These are phyloP conservation scores for Globisporangium megalacanthum DNA, from an alignment of 352 stramenopile genomes.

Conservation along the genomic window DNA sequence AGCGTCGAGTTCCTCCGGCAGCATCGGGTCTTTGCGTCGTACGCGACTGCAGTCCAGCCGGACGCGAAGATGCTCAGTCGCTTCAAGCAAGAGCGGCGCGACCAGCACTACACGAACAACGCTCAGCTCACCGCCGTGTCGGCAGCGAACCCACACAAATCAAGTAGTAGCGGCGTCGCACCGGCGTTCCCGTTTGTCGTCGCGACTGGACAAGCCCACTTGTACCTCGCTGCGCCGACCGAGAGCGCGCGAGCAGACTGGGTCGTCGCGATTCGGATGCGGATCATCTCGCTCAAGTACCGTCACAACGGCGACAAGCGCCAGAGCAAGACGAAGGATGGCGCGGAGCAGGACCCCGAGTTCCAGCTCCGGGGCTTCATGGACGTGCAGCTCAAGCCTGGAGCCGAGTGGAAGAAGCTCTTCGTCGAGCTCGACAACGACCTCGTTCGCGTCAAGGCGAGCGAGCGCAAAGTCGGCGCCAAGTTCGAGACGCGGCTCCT, in stretches of 20 bases:
- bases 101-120: slow-evolving; percentile 16
- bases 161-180: slow-evolving; percentile 9
- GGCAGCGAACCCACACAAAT: not conserved
- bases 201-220: slow-evolving; percentile 44
- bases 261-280: slow-evolving; percentile 55
- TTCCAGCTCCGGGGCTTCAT: slow-evolving; percentile 50
- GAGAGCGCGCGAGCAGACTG: slow-evolving; percentile 51
- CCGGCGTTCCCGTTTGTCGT: slow-evolving; percentile 54
- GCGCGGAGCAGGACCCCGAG: not conserved
- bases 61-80: slow-evolving; percentile 24
- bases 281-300: slow-evolving; percentile 65
- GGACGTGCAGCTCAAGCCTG: slow-evolving; percentile 43
- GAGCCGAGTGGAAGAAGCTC: slow-evolving; percentile 42
- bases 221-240: slow-evolving; percentile 37
- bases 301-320: slow-evolving; percentile 28
- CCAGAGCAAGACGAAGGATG: slow-evolving; percentile 11
- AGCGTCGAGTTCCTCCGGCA: slow-evolving; percentile 44
- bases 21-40: slow-evolving; percentile 27
- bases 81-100: slow-evolving; percentile 27
- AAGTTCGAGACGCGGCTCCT: slow-evolving; percentile 50
- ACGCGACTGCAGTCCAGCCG: slow-evolving; percentile 31
- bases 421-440: slow-evolving; percentile 64
- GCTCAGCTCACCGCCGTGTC: not conserved
- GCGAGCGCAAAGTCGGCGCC: slow-evolving; percentile 43
- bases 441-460: slow-evolving; percentile 61